Base-by-base conservation (phyloP, 1,139 yeast genomes). In the Yamadazyma diddensiae region DNA sequence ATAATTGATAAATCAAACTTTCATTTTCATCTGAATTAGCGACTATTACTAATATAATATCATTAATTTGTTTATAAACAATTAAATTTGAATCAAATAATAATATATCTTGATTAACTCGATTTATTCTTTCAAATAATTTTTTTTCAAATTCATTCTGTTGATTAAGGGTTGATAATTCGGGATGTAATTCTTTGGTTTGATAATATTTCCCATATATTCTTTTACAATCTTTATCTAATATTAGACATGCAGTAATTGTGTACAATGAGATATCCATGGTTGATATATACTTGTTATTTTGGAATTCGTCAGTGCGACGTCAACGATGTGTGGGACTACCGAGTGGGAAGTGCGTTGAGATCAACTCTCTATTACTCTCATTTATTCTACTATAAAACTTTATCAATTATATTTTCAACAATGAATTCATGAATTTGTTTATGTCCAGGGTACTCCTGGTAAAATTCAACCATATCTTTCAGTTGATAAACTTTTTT, bases 21-120 rank as follows among this genome's bases (percentile, higher is more conserved):
- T 92, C 99, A 55, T 88, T 94, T 59, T 90, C 98, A 41, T 81
- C 81, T 38, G 83, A 59, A 36, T 71, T 70, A n/a, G 75, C 72
- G 23, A 92, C 94, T 40, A 87, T 66, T 21, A 88, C 60, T 50
- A 84, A 78, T 29, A 90, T 59, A 30, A 82, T 64, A 38, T 84
- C 79, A 55, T 92, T 96, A 28, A 82, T 72, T 57, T 88, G 95
- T 59, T 86, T 90, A 63, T 88, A 92, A 13, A 86, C 81, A 28
- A 87, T 77, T 42, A 87, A 70, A 46, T 80, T 83, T 52, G 79
- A 78, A 50, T 87, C 95, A 53, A 78, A 84, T 31, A 92, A 69
- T 46, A 87, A 63, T 36, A 92, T 79, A 51, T 90, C 97, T 35
- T 84, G 79, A 51, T 83, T 79, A 46, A 81, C 81, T 53, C 88